Base-by-base conservation (phyloP, 192 early-diverging fungal species). In the Dispira simplex region DNA sequence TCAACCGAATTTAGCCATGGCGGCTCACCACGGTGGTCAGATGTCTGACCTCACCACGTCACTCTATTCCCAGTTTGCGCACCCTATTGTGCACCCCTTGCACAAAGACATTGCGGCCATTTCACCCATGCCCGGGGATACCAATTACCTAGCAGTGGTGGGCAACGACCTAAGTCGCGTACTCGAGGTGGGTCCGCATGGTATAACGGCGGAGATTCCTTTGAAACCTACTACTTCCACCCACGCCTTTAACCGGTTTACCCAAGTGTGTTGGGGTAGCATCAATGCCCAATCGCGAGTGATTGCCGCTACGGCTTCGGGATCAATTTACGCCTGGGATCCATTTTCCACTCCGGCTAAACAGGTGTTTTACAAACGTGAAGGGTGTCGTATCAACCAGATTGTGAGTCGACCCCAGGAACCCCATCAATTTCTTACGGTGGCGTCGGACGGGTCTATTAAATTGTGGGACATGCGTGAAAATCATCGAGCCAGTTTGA, bases 161-260 rank as follows among this genome's bases (percentile, higher is more conserved):
- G 59, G 59, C 6, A 62, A 62, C n/a, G 59, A 62, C 59, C 59
- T 62, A 25, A 62, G 59, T 25, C 46, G 59, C 43, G 44, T 62
- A 13, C 59, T 62, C 14, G n/a, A 45, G n/a, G 11, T 62, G 12
- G 32, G n/a, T 1, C n/a, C 44, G 11, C n/a, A 45, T 8, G 59
- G 28, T n/a, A 39, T 62, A 25, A 16, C n/a, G 1, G n/a, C n/a
- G n/a, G 44, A 44, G 44, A 46, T 62, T 44, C 23, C 39, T 2
- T 45, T 62, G 18, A 62, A 62, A 44, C 32, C 59, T 16, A n/a
- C 11, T 20, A n/a, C 44, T 11, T 44, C 44, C 28, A 39, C 8
- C n/a, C n/a, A 45, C n/a, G 28, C n/a, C 11, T 62, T 62, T 25
- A 62, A 45, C 59, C 44, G 46, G 44, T 62, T 62, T 45, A 62